Conservation (phyloP, 495 filamentous ascomycete species). For the Jackrogersella multiformis region DNA sequence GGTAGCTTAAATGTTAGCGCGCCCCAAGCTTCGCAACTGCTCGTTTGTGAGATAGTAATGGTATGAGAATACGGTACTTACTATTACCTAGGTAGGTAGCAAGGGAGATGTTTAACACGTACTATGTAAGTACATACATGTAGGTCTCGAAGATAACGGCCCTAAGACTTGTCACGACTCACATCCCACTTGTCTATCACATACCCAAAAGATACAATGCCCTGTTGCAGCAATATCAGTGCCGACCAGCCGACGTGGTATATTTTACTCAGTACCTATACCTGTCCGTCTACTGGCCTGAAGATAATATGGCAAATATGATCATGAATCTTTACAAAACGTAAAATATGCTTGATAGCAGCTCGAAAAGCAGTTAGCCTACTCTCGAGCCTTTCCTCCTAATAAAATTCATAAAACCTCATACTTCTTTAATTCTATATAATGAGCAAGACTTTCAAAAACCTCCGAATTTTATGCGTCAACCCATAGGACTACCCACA, state of each 20-base stretch:
- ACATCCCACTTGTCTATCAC: too few species aligned
- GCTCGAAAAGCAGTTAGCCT: neutral
- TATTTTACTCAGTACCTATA: neutral
- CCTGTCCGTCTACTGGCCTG: too few species aligned
- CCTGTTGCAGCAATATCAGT: neutral
- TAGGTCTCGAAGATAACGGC: neutral
- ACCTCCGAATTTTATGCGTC: conserved; percentile 29
- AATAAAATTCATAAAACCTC: conserved; percentile 6
- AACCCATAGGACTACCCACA: conserved; percentile 11
- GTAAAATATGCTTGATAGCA: neutral
- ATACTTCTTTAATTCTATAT: neutral
- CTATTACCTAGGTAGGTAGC: too few species aligned
- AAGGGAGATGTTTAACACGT: too few species aligned
- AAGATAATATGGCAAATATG: neutral
- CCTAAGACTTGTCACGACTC: neutral
- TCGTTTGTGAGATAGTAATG: neutral
- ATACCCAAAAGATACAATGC: too few species aligned
- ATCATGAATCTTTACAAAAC: neutral
- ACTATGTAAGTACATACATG: neutral
- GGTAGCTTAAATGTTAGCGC: conserved; percentile 18
- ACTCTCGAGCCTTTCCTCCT: conserved; percentile 12
- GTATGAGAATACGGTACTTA: conserved; percentile 2
- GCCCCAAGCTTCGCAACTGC: neutral
- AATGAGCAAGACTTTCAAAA: too few species aligned
- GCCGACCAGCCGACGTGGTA: neutral